Evolutionary conservation across 805 yeast genomes (phyloP), one percentile per base, ranked within the genome.

Genomic region (Kuraishia cidri): DNA sequence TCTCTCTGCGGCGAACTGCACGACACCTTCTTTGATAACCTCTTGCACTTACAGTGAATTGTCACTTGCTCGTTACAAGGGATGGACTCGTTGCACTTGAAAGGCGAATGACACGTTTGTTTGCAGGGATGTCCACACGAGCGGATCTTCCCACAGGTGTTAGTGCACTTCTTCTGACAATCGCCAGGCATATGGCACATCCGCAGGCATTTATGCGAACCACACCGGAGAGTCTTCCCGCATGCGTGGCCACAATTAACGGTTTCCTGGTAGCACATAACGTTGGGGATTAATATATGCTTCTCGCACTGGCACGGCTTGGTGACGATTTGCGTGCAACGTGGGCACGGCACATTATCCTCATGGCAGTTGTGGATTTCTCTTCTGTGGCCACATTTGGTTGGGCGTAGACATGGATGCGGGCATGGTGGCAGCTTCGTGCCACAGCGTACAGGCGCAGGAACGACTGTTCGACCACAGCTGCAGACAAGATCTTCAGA

Each of bases 381-480:
- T 14, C 68, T 72, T 6, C 63, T 53, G 52, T 85, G 95, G 0
- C 90, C 94, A 64, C 95, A 85, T 0, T 52, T 42, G 22, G 56
- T 52, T 1, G 60, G 61, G 31, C 84, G 61, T 3, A 60, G 54
- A 53, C 95, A 85, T 39, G 72, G 86, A 38, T 71, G 66, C 16
- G 60, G 63, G 56, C 95, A 85, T 8, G 64, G 65, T 4, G 80
- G 80, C 22, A 82, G 49, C 29, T 55, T 62, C 0, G 84, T 72
- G 10, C 95, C 95, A 58, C 95, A 85, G 41, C 95, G 60, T 7
- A 84, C 85, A 0, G 95, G 95, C 0, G 94, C 95, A 14, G 66
- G 68, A 5, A 85, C 64, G 3, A 81, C 68, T 0, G 95, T 85
- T 40, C 68, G 64, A 3, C 95, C 94, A 60, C 95, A 85, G 31